phyloP scores from a whole-genome alignment of 306 rosid species.

The Senna siamea region DNA sequence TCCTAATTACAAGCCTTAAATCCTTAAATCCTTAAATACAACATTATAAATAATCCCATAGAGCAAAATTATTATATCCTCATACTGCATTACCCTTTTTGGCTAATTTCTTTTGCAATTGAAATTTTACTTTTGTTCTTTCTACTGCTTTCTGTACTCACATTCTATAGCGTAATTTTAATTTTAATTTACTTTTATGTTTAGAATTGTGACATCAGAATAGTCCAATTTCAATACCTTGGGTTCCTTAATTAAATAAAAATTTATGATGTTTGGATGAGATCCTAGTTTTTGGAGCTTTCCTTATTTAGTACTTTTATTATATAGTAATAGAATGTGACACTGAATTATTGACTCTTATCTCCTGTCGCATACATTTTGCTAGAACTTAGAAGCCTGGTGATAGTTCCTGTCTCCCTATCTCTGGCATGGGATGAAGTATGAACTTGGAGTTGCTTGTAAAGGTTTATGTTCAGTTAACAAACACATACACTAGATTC shows the following conservation, averaged over 20 bases:
- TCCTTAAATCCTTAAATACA: neutral
- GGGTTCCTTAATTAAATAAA: conserved; percentile 2
- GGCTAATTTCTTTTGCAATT: neutral
- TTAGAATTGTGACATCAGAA: neutral
- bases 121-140: neutral
- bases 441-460: neutral
- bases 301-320: neutral
- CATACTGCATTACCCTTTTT: neutral
- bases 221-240: neutral
- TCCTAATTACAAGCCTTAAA: neutral
- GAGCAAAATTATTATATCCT: neutral
- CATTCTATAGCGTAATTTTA: neutral
- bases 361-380: neutral
- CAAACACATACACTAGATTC: neutral
- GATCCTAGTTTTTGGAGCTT: neutral
- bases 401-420: neutral
- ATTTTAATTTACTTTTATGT: neutral
- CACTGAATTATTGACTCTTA: neutral
- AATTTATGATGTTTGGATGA: neutral
- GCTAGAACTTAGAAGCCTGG: neutral
- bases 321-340: neutral
- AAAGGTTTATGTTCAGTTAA: neutral
- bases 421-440: conserved; percentile 2
- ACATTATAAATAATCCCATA: neutral
- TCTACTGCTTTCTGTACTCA: neutral